These are phyloP conservation scores for Vitellaria paradoxa DNA, from an alignment of 179 eudicot species.

Conservation along the genomic window DNA sequence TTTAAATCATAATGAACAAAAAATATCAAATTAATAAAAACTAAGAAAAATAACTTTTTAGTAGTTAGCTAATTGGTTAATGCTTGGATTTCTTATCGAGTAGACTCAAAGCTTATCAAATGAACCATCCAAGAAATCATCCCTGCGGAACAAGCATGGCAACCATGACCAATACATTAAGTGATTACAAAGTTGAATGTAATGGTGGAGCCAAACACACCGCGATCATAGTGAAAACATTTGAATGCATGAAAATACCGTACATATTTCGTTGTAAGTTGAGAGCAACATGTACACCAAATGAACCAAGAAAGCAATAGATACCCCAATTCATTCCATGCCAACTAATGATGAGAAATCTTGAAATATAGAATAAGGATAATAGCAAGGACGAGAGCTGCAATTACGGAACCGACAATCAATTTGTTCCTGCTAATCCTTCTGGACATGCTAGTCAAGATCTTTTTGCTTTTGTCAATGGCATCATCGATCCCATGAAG, in stretches of 20 bases:
- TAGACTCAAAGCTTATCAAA: background rate
- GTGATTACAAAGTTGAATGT: background rate
- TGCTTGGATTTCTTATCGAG: background rate
- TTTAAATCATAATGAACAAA: too few relatives aligned
- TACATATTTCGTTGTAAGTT: background rate
- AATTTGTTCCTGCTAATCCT: conserved; percentile 88
- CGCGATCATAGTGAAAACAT: background rate
- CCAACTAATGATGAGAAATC: conserved; percentile 28
- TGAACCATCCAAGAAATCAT: background rate
- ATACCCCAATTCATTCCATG: background rate
- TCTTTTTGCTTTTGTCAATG: conserved; percentile 87
- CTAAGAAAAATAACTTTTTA: too few relatives aligned
- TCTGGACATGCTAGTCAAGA: conserved; percentile 74
- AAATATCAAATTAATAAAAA: too few relatives aligned
- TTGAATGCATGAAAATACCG: background rate
- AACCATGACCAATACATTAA: background rate
- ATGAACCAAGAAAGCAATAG: background rate
- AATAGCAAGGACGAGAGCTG: conserved; percentile 69
- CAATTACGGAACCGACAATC: conserved; percentile 73
- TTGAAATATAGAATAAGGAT: conserved; percentile 68
- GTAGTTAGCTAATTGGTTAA: background rate
- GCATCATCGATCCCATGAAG: conserved; percentile 88
- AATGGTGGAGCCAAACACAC: background rate
- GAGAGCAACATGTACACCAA: conserved; percentile 3
- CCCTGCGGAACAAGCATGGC: background rate